These are phyloP conservation scores for Thielaviopsis euricoi DNA, from an alignment of 2,329 filamentous ascomycete genomes.

Conservation along the genomic window DNA sequence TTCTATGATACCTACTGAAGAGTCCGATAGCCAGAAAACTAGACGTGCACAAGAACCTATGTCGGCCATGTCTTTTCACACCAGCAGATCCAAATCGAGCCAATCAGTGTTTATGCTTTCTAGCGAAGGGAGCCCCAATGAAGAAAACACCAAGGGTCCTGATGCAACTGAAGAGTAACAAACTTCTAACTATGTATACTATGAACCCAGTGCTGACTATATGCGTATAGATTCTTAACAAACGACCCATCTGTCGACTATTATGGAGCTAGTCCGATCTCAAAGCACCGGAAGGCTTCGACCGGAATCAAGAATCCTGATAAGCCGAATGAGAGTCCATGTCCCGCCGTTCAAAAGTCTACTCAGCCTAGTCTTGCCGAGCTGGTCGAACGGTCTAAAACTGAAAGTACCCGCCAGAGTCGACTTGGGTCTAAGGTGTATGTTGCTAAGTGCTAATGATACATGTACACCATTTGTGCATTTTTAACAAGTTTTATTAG, in stretches of 20 bases:
- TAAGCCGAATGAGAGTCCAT: not conserved
- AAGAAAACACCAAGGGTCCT: not conserved
- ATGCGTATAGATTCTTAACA: not conserved
- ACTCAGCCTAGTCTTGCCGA: not conserved
- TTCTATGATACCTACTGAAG: conserved; percentile 5
- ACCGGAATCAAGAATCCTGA: not conserved
- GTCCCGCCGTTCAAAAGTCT: not conserved
- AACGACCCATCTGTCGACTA: not conserved
- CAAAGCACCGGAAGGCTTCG: not conserved
- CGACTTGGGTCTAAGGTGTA: not conserved
- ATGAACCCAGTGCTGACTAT: not conserved
- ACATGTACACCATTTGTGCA: not conserved
- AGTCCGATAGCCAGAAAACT: conserved; percentile 9
- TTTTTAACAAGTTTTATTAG: not conserved
- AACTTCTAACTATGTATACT: not conserved
- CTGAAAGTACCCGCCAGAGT: not conserved
- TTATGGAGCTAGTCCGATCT: not conserved
- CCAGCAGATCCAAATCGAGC: not conserved
- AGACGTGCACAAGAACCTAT: not conserved
- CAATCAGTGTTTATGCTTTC: not conserved
- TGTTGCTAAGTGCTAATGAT: not conserved
- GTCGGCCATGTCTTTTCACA: not conserved
- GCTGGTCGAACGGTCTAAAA: not conserved
- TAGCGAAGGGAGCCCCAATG: not conserved
- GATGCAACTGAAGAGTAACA: not conserved